Percentiles rank a stretch among this genome's conserved stretches.
Conservation (phyloP, 1,284 basidiomycete genomes). For the Peniophora sp. region DNA sequence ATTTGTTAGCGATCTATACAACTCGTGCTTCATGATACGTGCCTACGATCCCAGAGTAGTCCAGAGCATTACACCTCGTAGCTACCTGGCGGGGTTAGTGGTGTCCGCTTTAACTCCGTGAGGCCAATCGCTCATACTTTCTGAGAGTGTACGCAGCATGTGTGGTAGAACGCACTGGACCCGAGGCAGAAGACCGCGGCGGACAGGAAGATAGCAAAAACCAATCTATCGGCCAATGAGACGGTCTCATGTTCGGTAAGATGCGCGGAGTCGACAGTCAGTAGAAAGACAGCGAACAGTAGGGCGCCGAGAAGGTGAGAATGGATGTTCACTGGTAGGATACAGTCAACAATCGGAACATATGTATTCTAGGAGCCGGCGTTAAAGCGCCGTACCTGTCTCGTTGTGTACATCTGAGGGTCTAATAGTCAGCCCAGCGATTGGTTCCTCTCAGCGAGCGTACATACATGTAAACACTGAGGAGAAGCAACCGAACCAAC, state of each 20-base stretch:
- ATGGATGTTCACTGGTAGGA: slow-evolving; percentile 76
- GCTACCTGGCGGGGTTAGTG: slow-evolving; percentile 16
- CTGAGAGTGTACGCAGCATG: slow-evolving; percentile 67
- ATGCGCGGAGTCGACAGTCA: slow-evolving; percentile 42
- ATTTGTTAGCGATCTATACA: neutral
- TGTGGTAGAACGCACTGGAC: slow-evolving; percentile 75
- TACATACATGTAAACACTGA: slow-evolving; percentile 71
- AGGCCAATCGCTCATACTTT: slow-evolving; percentile 31
- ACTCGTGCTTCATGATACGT: slow-evolving; percentile 14
- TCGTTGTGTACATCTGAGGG: slow-evolving; percentile 77
- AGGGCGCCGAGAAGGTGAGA: slow-evolving; percentile 75
- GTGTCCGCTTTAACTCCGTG: neutral
- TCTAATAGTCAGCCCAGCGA: slow-evolving; percentile 3
- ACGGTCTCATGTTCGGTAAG: slow-evolving; percentile 40
- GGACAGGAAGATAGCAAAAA: slow-evolving; percentile 64
- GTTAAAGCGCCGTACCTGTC: slow-evolving; percentile 42
- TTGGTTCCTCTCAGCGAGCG: slow-evolving; percentile 1
- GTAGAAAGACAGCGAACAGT: slow-evolving; percentile 57
- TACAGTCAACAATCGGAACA: neutral
- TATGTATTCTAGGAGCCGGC: neutral
- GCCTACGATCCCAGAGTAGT: slow-evolving; percentile 67
- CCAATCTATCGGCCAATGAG: slow-evolving; percentile 56
- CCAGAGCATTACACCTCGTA: slow-evolving; percentile 40
- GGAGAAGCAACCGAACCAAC: slow-evolving; percentile 55
- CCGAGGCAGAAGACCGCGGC: slow-evolving; percentile 71